These are phyloP conservation scores for Trametes punicea DNA, from an alignment of 768 basidiomycete genomes.

Conservation along the genomic window DNA sequence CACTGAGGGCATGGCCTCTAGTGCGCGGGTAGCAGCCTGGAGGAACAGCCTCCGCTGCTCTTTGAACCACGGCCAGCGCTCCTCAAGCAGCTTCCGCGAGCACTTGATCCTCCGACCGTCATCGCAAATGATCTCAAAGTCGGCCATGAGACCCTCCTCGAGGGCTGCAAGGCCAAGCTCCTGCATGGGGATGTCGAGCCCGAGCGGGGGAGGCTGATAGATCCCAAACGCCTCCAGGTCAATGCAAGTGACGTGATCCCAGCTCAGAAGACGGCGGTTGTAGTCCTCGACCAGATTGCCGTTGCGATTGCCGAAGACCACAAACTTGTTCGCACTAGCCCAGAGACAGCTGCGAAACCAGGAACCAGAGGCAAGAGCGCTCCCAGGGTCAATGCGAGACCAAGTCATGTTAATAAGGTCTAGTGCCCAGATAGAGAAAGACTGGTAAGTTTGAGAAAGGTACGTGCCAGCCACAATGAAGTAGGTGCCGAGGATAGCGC, in stretches of 20 bases:
- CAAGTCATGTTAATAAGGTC: constrained; percentile 81
- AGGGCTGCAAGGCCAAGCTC: constrained; percentile 81
- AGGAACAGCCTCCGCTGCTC: constrained; percentile 61
- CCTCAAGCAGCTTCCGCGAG: constrained; percentile 80
- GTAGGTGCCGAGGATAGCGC: constrained; percentile 85
- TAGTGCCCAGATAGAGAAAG: constrained; percentile 95
- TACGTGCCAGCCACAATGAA: constrained; percentile 96
- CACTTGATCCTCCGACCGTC: constrained; percentile 83
- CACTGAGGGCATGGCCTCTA: constrained; percentile 58
- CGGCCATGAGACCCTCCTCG: constrained; percentile 76
- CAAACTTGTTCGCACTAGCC: constrained; percentile 78
- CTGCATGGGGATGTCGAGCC: constrained; percentile 69
- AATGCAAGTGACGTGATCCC: constrained; percentile 89
- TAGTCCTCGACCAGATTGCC: constrained; percentile 92
- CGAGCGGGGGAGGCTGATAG: constrained; percentile 78
- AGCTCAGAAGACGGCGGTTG: constrained; percentile 84
- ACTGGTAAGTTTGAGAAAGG: constrained; percentile 89
- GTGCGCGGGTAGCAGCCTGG: constrained; percentile 50
- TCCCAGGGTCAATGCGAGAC: constrained; percentile 87
- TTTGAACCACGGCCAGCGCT: constrained; percentile 95
- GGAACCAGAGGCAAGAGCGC: constrained; percentile 80
- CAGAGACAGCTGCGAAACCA: constrained; percentile 94
- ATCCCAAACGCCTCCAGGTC: constrained; percentile 95
- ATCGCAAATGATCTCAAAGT: constrained; percentile 92
- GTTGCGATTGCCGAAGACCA: constrained; percentile 87